A percentile compares a stretch with the other conserved stretches of the same genome.
Conservation (phyloP, 441 rosid genomes). For the Aleurites moluccanus region DNA sequence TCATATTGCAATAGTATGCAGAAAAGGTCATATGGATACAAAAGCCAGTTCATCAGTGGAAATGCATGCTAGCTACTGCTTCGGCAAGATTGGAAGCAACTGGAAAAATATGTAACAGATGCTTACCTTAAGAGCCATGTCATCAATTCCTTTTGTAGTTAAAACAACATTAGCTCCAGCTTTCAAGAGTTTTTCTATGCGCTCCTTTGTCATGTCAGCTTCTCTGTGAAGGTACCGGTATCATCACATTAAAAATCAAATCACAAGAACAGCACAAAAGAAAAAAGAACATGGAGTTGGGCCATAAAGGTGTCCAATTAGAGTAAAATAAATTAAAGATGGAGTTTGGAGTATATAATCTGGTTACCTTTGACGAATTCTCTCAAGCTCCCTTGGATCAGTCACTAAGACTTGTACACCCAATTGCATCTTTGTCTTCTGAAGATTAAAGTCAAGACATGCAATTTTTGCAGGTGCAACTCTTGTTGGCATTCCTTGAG, state of each 20-base stretch:
- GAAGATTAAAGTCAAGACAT: slow-evolving; percentile 95
- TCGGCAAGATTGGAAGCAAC: background rate
- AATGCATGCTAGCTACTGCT: background rate
- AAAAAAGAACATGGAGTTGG: background rate
- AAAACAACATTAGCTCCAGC: slow-evolving; percentile 96
- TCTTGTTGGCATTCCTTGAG: slow-evolving; percentile 95
- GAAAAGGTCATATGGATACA: background rate
- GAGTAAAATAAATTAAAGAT: slow-evolving; percentile 7
- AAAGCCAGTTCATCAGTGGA: background rate
- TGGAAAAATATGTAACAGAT: slow-evolving; percentile 15
- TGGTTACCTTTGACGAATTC: slow-evolving; percentile 83
- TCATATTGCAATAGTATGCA: background rate
- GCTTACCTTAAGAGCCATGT: slow-evolving; percentile 95
- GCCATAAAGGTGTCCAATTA: background rate
- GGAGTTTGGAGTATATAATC: slow-evolving; percentile 5
- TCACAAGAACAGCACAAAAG: background rate
- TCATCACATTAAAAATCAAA: slow-evolving; percentile 12
- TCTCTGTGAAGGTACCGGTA: slow-evolving; percentile 53
- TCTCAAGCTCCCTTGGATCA: slow-evolving; percentile 99
- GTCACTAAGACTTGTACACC: slow-evolving; percentile 93
- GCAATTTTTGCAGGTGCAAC: slow-evolving; percentile 94
- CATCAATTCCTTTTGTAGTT: slow-evolving; percentile 98
- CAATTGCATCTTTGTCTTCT: slow-evolving; percentile 96
- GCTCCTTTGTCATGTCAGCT: slow-evolving; percentile 95
- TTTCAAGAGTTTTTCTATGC: slow-evolving; percentile 87